Conservation (phyloP, 106 monocot genomes). For the Allium cepa region DNA sequence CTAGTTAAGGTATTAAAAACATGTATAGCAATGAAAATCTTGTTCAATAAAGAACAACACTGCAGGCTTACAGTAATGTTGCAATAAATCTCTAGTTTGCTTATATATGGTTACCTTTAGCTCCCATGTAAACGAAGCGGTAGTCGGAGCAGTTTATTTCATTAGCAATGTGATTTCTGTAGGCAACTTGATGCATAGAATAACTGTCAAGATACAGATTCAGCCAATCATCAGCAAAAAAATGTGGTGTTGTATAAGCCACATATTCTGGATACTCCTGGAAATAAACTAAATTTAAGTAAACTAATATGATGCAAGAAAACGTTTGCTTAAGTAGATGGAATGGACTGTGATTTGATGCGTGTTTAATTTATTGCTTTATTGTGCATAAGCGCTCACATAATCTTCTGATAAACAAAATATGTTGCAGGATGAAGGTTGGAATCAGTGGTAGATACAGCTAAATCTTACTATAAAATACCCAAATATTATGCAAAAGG, state of each 20-base stretch:
- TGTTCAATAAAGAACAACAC: not conserved
- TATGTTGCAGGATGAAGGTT: not conserved
- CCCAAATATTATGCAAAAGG: no score
- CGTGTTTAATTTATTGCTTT: not conserved
- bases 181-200: slow-evolving; percentile 40
- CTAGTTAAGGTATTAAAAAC: slow-evolving; percentile 21
- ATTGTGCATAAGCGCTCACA: not conserved
- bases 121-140: slow-evolving; percentile 95
- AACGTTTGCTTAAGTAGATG: no score
- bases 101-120: slow-evolving; percentile 50
- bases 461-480: not conserved
- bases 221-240: slow-evolving; percentile 98
- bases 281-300: slow-evolving; percentile 14
- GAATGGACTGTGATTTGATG: no score
- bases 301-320: not conserved
- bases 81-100: no score
- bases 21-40: not conserved
- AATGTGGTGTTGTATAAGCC: slow-evolving; percentile 81
- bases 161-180: slow-evolving; percentile 35
- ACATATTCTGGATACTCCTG: slow-evolving; percentile 92
- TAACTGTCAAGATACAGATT: slow-evolving; percentile 92
- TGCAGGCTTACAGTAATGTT: no score
- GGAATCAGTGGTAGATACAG: not conserved
- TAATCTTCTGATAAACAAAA: not conserved
- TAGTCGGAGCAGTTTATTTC: slow-evolving; percentile 85